Evolutionary conservation across 495 filamentous ascomycete species (phyloP).

Genomic region (Hypomontagnella monticulosa): DNA sequence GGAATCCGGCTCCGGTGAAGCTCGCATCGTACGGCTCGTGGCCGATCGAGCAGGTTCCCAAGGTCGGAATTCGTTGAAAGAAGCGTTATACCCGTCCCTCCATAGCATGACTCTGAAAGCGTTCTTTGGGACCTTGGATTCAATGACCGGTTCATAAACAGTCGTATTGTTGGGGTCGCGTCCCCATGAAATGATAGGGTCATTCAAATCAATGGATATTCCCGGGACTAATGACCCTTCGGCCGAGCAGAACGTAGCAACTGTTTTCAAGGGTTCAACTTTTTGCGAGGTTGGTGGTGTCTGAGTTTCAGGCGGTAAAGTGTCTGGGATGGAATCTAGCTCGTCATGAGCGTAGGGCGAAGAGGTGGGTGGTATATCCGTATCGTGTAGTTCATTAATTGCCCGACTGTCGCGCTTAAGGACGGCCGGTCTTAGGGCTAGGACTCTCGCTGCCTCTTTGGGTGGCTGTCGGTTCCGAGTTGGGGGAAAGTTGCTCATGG

Average conservation of each 20-base stretch:
- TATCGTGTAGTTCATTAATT: conserved; percentile 6
- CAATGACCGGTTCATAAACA: conserved; percentile 64
- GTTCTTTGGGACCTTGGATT: conserved; percentile 79
- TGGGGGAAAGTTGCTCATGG: conserved; percentile 60
- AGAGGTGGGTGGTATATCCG: conserved; percentile 7
- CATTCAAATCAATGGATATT: conserved; percentile 69
- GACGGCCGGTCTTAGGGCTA: conserved; percentile 26
- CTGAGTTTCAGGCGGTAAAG: conserved; percentile 26
- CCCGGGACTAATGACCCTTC: conserved; percentile 58
- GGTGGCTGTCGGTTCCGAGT: conserved; percentile 21
- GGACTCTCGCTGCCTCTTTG: conserved; percentile 14
- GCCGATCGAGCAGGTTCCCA: conserved; percentile 50
- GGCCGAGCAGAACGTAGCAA: conserved; percentile 52
- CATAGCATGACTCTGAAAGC: conserved; percentile 82
- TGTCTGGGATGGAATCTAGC: conserved; percentile 32
- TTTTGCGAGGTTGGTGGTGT: conserved; percentile 13
- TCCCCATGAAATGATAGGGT: conserved; percentile 78
- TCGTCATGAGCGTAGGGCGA: conserved; percentile 27
- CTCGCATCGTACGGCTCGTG: conserved; percentile 37
- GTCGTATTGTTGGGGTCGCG: conserved; percentile 69
- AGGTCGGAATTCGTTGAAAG: conserved; percentile 48
- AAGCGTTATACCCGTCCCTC: conserved; percentile 67
- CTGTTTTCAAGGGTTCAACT: conserved; percentile 27
- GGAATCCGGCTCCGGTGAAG: conserved; percentile 56
- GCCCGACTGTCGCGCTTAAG: conserved; percentile 30